Evolutionary conservation across 2,329 filamentous ascomycete genomes (phyloP).

Genomic region (Trichoderma atrobrunneum): DNA sequence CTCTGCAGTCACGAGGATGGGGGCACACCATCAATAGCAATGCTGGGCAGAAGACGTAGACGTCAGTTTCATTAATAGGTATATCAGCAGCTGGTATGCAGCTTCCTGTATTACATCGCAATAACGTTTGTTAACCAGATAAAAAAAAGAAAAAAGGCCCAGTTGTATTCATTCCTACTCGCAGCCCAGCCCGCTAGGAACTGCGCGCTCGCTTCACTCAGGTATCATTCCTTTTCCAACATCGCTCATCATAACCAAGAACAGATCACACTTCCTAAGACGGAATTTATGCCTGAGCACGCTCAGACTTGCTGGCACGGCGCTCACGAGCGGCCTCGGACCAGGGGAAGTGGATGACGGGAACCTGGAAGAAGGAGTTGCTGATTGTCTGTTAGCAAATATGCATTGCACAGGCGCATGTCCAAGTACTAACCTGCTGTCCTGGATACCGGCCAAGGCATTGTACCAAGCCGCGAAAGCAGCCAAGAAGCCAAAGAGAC

Average conservation of each 20-base stretch:
- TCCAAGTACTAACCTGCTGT: slow-evolving; percentile 55
- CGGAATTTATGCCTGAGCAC: slow-evolving; percentile 23
- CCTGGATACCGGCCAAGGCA: slow-evolving; percentile 76
- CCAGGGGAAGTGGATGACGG: slow-evolving; percentile 94
- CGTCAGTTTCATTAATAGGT: slow-evolving; percentile 17
- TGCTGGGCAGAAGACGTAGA: slow-evolving; percentile 4
- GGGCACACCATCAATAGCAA: neutral
- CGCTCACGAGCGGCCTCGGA: slow-evolving; percentile 69
- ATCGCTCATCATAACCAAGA: slow-evolving; percentile 17
- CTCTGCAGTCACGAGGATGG: neutral
- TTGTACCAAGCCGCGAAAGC: slow-evolving; percentile 88
- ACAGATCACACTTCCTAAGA: neutral
- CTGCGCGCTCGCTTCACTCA: slow-evolving; percentile 3
- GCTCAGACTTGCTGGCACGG: slow-evolving; percentile 47
- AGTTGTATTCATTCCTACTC: neutral
- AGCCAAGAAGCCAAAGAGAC: slow-evolving; percentile 75
- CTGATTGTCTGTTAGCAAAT: slow-evolving; percentile 47
- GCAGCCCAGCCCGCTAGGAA: slow-evolving; percentile 14
- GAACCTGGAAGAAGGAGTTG: slow-evolving; percentile 85
- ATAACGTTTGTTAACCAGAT: slow-evolving; percentile 7
- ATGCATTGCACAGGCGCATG: neutral
- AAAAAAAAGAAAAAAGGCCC: slow-evolving; percentile 4
- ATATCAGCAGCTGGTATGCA: neutral
- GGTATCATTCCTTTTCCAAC: slow-evolving; percentile 15
- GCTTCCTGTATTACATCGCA: slow-evolving; percentile 13